Base-by-base conservation (phyloP, 257 asterid species). In the Plantago major region DNA sequence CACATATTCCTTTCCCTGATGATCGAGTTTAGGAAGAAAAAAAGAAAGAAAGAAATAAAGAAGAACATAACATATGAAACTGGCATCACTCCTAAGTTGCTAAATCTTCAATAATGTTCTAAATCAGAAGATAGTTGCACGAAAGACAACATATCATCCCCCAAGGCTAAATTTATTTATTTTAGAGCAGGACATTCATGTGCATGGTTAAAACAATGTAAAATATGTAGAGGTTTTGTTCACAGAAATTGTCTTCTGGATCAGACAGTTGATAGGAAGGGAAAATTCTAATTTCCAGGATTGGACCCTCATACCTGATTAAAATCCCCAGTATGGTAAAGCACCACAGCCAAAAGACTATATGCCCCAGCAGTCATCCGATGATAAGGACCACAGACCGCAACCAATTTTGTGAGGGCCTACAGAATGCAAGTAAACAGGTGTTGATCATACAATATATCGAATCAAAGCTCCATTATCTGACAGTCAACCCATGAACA, bases 361-460 rank as follows among this genome's bases (percentile, higher is more conserved):
- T 86, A 86, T 26, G 92, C 95, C 60, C 95, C 91, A 0, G 95
- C 95, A 11, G 95, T 86, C 89, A 84, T 86, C 46, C 95, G 86
- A 73, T 86, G 95, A 78, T 86, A 86, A 68, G 95, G 95, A 63
- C 95, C 95, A 74, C 95, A 86, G n/a, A 86, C 89, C 18, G 89
- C 66, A 47, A 83, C 87, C 67, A 86, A 76, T 73, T 84, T 86
- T 1, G 85, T 63, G 26, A 86, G 85, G 60, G 95, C 95, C 95
- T 86, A 69, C 71, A 83, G 65, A 69, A 74, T 72, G 8, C 43
- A 70, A 55, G 51, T 8, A 15, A 73, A 67, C 30, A 19, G 46
- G 46, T 44, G 18, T 17, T 44, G 48, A 43, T 28, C 60, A 12
- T 46, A 62, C 40, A 33, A 33, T 33, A 67, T 42, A 18, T 52